Percentiles rank a stretch among this genome's conserved stretches.
These are phyloP conservation scores for Aeminium ludgeri DNA, from an alignment of 495 filamentous ascomycete species.

Conservation along the genomic window DNA sequence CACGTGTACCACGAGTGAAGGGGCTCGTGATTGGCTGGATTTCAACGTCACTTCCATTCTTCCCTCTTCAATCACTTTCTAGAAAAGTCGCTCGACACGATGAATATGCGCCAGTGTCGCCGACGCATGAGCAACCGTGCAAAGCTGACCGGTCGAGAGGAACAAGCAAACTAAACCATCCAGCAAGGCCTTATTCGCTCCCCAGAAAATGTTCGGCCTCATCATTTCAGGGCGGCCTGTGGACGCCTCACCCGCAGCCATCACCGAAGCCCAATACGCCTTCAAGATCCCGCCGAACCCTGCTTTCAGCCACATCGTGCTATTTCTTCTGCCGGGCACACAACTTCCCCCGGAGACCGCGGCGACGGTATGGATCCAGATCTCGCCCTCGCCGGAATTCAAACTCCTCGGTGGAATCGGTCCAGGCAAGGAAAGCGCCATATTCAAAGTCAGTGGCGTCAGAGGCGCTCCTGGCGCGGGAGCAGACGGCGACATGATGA, in stretches of 20 bases:
- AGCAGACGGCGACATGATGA: slow-evolving; percentile 28
- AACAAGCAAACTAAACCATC: too few relatives aligned
- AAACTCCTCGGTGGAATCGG: slow-evolving; percentile 75
- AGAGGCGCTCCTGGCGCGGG: slow-evolving; percentile 5
- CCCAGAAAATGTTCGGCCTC: slow-evolving; percentile 24
- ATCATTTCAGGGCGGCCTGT: slow-evolving; percentile 37
- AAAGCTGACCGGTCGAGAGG: too few relatives aligned
- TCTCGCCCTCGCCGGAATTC: slow-evolving; percentile 42
- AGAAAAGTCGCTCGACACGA: too few relatives aligned
- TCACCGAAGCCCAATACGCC: slow-evolving; percentile 50
- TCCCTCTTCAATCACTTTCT: too few relatives aligned
- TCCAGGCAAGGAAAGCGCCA: slow-evolving; percentile 70
- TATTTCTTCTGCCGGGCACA: slow-evolving; percentile 76
- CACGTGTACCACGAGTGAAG: too few relatives aligned
- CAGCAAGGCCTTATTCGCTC: too few relatives aligned
- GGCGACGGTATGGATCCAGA: slow-evolving; percentile 74
- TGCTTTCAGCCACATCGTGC: slow-evolving; percentile 59
- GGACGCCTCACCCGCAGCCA: slow-evolving; percentile 40
- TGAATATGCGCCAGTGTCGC: too few relatives aligned
- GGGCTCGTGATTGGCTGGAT: too few relatives aligned
- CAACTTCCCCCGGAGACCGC: slow-evolving; percentile 57
- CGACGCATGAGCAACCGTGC: too few relatives aligned
- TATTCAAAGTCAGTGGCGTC: slow-evolving; percentile 47
- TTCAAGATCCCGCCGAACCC: slow-evolving; percentile 41
- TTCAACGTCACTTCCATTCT: too few relatives aligned